Percentiles rank a stretch among this genome's conserved stretches.
Conservation (phyloP, 345 rosid species). For the Adansonia digitata region DNA sequence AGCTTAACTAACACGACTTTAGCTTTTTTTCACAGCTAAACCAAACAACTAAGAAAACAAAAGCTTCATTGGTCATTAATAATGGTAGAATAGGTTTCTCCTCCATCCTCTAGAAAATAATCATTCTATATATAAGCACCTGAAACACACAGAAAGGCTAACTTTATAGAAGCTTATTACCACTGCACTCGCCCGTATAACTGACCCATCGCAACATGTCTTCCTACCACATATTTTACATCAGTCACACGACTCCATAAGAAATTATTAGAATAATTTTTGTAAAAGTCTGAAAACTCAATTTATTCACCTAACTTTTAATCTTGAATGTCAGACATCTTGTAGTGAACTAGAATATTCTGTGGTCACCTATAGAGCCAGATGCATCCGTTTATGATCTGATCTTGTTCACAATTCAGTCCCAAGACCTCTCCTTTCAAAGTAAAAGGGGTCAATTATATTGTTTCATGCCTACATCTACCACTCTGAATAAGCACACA, state of each 20-base stretch:
- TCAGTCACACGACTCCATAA: background rate
- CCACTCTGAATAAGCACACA: background rate
- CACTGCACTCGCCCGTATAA: background rate
- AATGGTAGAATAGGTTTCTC: background rate
- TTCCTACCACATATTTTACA: background rate
- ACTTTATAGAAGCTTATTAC: background rate
- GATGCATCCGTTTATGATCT: background rate
- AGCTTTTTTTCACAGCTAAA: background rate
- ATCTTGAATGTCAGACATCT: background rate
- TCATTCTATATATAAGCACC: background rate
- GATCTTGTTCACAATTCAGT: background rate
- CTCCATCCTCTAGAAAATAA: background rate
- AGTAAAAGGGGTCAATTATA: background rate
- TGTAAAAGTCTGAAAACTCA: background rate
- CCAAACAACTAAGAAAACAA: background rate
- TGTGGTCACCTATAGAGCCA: background rate
- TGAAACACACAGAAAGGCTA: background rate
- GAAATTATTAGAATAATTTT: background rate
- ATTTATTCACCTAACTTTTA: background rate
- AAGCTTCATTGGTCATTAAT: background rate
- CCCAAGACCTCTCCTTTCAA: background rate
- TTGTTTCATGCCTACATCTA: background rate
- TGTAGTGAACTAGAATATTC: background rate
- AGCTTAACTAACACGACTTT: background rate
- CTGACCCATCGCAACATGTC: background rate